Percentiles rank a stretch among this genome's conserved stretches.
phyloP scores from a whole-genome alignment of 768 basidiomycete species.

The Goffeauzyma gilvescens region DNA sequence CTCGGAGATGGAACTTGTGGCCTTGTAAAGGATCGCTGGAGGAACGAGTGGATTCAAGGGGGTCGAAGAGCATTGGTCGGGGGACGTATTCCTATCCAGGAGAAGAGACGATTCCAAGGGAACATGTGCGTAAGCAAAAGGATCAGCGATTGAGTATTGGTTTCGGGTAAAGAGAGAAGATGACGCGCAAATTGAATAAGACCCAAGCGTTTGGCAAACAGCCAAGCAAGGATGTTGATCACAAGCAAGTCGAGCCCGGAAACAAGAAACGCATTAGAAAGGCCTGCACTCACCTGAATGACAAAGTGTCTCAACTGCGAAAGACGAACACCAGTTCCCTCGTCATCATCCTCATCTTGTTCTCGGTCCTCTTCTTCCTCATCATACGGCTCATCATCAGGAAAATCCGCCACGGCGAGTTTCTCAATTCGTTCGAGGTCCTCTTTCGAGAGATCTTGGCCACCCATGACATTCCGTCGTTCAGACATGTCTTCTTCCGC shows the following conservation, averaged over 20 bases:
- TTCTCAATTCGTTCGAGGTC: constrained; percentile 1
- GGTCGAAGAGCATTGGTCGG: constrained; percentile 59
- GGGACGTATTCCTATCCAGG: constrained; percentile 58
- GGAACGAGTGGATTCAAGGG: constrained; percentile 33
- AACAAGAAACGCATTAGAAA: too few species aligned
- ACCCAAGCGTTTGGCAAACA: too few species aligned
- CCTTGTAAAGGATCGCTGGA: constrained; percentile 26
- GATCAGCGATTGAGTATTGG: too few species aligned
- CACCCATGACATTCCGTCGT: neutral
- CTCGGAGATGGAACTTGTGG: constrained; percentile 67
- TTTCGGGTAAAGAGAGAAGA: too few species aligned
- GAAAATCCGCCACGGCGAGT: constrained; percentile 5
- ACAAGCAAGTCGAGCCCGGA: too few species aligned
- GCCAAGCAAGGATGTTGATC: neutral
- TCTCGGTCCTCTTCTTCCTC: constrained; percentile 21
- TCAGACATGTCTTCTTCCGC: constrained; percentile 6
- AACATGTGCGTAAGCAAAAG: too few species aligned
- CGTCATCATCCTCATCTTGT: constrained; percentile 22
- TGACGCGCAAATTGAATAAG: too few species aligned
- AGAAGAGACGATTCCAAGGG: neutral
- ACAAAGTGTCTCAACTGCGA: constrained; percentile 91
- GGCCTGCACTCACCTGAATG: constrained; percentile 48
- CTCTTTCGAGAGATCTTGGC: constrained; percentile 4
- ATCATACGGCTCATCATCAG: constrained; percentile 11
- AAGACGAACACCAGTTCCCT: constrained; percentile 42